Percentiles rank a stretch among this genome's conserved stretches.
phyloP scores from a whole-genome alignment of 805 yeast genomes.

The Candida ortonii region DNA sequence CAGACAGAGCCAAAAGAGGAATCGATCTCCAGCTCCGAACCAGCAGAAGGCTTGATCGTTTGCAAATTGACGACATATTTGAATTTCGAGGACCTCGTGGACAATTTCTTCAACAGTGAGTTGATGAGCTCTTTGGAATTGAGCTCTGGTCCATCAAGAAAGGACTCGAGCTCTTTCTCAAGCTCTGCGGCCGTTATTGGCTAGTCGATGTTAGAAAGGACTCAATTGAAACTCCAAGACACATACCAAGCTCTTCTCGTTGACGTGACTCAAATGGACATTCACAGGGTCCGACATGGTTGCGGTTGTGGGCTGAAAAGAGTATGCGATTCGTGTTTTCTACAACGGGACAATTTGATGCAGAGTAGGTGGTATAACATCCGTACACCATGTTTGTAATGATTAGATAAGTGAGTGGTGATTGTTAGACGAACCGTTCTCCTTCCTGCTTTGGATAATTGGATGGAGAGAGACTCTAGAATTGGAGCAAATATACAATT shows the following conservation, averaged over 20 bases:
- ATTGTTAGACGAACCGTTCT: too few relatives aligned
- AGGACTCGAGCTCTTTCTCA: constrained; percentile 10
- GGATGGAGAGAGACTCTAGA: too few relatives aligned
- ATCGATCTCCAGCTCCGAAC: constrained; percentile 31
- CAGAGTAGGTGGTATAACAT: constrained; percentile 7
- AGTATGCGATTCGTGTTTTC: background rate
- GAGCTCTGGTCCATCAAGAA: constrained; percentile 2
- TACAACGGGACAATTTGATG: too few relatives aligned
- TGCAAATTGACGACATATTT: constrained; percentile 53
- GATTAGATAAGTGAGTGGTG: too few relatives aligned
- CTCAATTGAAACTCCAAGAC: background rate
- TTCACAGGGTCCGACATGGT: constrained; percentile 3
- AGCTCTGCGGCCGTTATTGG: constrained; percentile 22
- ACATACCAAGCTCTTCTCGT: constrained; percentile 16
- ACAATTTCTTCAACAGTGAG: constrained; percentile 35
- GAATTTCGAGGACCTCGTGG: constrained; percentile 48
- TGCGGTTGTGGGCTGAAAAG: background rate
- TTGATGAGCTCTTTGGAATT: constrained; percentile 29
- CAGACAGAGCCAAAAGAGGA: constrained; percentile 52
- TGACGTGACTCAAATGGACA: constrained; percentile 9
- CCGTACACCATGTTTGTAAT: constrained; percentile 9
- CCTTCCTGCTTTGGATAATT: too few relatives aligned
- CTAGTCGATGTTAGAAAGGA: constrained; percentile 10
- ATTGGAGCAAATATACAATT: too few relatives aligned
- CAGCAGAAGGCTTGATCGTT: constrained; percentile 26